Conservation (phyloP, 805 yeast genomes). For the Wickerhamomyces mucosus region DNA sequence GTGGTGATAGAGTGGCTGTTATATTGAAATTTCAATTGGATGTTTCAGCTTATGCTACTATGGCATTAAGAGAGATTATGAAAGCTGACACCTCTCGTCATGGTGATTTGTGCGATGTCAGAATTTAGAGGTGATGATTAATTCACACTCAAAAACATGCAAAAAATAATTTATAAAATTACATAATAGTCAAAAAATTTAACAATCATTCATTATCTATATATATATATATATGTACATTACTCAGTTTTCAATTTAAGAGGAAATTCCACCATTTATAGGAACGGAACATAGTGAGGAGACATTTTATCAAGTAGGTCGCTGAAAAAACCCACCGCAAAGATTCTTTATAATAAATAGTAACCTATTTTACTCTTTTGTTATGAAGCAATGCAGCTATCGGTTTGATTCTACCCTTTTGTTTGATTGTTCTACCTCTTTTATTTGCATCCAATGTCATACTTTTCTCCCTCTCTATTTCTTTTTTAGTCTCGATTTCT, state of each 20-base stretch:
- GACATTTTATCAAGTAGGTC: no score
- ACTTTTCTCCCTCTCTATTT: slow-evolving; percentile 1
- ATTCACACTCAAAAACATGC: not conserved
- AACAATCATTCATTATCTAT: no score
- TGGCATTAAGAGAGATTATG: slow-evolving; percentile 91
- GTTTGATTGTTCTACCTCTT: not conserved
- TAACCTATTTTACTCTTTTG: no score
- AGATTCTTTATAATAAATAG: no score
- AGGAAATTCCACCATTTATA: no score
- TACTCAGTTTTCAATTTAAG: no score
- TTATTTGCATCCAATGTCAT: not conserved
- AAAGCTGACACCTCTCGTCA: slow-evolving; percentile 59
- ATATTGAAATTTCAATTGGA: slow-evolving; percentile 71
- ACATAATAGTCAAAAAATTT: no score
- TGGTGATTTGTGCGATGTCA: slow-evolving; percentile 37
- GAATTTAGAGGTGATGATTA: slow-evolving; percentile 10
- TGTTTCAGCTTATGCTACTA: slow-evolving; percentile 90
- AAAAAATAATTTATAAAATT: no score
- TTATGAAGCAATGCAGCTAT: not conserved
- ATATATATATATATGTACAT: no score
- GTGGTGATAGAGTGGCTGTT: slow-evolving; percentile 49
- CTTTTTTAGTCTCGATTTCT: slow-evolving; percentile 4
- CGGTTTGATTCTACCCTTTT: slow-evolving; percentile 8
- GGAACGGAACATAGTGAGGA: no score
- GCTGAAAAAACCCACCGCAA: no score